Base-by-base conservation (phyloP, 306 rosid genomes). In the Vigna radiata region DNA sequence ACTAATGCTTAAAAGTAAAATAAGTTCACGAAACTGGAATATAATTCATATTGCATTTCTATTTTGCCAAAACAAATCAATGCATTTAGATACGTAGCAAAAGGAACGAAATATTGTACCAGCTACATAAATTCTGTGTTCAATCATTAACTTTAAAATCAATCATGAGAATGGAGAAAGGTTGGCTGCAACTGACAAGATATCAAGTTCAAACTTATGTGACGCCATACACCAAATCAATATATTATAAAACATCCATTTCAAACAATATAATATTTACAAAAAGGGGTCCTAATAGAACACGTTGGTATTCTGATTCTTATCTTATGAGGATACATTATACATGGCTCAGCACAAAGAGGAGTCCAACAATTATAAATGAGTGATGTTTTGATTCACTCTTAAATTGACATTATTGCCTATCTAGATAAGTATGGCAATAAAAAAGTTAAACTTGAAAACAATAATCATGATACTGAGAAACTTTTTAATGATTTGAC, bases 251-350 rank as follows among this genome's bases (percentile, higher is more conserved):
- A 68, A 49, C 75, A 56, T 13, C 68, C 61, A 52, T 68, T 44
- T 62, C 25, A 64, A 23, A 64, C 49, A 37, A 64, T n/a, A n/a
- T 31, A 68, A 54, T 54, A 21, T 65, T 53, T 77, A 63, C 15
- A 37, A 48, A 36, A 17, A 64, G 29, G 49, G 18, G 29, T 64
- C 29, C 29, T 37, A 1, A 21, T 55, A 56, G 27, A 55, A 43
- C 60, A 68, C 60, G 37, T 77, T 68, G n/a, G n/a, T 68, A 44
- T 56, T 77, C 49, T 74, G 17, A 47, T 61, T 60, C 58, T 67
- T 56, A 68, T 68, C 29, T 44, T 59, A 12, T 37, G 68, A 27
- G 58, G 53, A 76, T 41, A 62, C 6, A 61, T 61, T 16, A 16
- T 16, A 36, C 56, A 52, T 18, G 47, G 25, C 75, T 29, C 25